A percentile compares a stretch with the other conserved stretches of the same genome.
Evolutionary conservation across 139 green algal species (phyloP).

Genomic region (Coelastrella sp.): DNA sequence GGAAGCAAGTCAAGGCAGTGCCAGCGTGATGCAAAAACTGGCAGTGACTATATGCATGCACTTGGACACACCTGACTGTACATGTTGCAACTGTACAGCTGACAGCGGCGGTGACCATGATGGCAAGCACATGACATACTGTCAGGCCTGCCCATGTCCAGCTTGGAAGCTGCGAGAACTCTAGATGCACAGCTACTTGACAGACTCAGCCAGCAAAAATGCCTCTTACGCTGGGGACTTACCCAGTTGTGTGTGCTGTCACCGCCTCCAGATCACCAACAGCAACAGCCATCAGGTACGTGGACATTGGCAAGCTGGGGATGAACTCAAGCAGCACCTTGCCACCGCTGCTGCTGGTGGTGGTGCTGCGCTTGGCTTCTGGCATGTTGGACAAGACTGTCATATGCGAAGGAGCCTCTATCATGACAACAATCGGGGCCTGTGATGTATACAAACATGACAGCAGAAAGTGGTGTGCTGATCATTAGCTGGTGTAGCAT

Average conservation of each 20-base stretch:
- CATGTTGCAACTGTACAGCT: too few relatives aligned
- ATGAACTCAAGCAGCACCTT: constrained; percentile 18
- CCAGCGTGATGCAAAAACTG: too few relatives aligned
- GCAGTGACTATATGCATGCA: too few relatives aligned
- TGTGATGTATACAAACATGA: not conserved
- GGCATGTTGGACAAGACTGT: constrained; percentile 53
- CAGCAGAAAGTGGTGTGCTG: not conserved
- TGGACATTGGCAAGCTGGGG: constrained; percentile 58
- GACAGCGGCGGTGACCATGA: too few relatives aligned
- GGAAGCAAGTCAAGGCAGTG: too few relatives aligned
- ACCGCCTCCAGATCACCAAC: constrained; percentile 42
- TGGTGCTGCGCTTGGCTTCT: not conserved
- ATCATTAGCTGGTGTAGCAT: not conserved
- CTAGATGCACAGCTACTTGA: too few relatives aligned
- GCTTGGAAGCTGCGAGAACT: too few relatives aligned
- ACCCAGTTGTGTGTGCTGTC: not conserved
- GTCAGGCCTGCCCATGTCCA: too few relatives aligned
- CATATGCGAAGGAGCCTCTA: constrained; percentile 39
- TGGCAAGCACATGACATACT: too few relatives aligned
- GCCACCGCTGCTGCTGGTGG: not conserved
- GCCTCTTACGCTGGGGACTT: not conserved
- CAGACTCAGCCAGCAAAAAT: too few relatives aligned
- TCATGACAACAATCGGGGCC: constrained; percentile 47
- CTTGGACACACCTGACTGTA: too few relatives aligned
- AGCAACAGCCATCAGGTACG: constrained; percentile 58